Base-by-base conservation (phyloP, 176 grass and related monocot species). In the Ananas comosus region DNA sequence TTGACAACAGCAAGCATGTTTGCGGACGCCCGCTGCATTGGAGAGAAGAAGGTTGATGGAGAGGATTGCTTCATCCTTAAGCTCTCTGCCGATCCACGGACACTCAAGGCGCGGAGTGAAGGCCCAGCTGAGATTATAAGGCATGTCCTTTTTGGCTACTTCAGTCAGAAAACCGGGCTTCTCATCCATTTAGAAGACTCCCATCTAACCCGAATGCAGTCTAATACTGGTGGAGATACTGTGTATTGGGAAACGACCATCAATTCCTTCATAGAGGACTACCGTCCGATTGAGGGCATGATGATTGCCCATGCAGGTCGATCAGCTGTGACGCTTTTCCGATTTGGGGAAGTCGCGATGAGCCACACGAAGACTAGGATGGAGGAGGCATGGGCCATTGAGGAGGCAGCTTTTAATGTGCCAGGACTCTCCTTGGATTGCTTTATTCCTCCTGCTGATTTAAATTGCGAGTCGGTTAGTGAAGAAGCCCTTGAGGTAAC, bases 1-100 rank as follows among this genome's bases (percentile, higher is more conserved):
- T 74, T 93, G 78, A 93, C 90, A 48, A 69, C 78, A 0, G 86
- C 86, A 1, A 89, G 83, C 80, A 89, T 93, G 90, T 93, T 93
- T 64, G 68, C 83, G 25, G 86, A 84, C 14, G 83, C 90, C 3
- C 68, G 82, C 57, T 93, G 90, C 83, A 93, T 93, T 9, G 90
- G 90, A 0, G 90, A 93, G 84, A 86, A 82, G 76, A 93, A 89
- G 79, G 83, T 93, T 65, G 83, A 93, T 22, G 86, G 83, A 21
- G 90, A 93, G 51, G 90, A 93, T 72, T 93, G 90, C 74, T 93
- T 93, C 72, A 83, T 93, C 56, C 80, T 93, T 78, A 93, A 89
- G 81, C 80, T 93, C 47, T 89, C 83, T 52, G 79, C 90, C 1
- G 90, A 93, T 51, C 83, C 86, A 64, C 79, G 86, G 76, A 93